Conservation (phyloP, 305 asterid species). For the Fraxinus nigra region DNA sequence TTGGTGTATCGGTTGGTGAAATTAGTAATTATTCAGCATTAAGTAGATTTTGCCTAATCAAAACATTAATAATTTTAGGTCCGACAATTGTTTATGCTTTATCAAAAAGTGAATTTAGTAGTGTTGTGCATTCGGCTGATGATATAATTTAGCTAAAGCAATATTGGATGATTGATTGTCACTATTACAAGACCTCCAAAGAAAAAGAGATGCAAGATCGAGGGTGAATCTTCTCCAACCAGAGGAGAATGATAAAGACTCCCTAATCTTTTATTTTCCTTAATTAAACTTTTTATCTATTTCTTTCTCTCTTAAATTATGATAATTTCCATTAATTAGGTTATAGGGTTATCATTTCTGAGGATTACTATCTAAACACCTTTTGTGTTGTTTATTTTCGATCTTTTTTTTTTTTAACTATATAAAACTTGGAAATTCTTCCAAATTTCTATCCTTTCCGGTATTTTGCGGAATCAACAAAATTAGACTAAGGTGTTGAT, state of each 20-base stretch:
- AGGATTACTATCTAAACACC: not conserved
- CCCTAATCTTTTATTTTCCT: not conserved
- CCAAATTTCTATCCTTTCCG: not conserved
- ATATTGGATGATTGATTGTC: not conserved
- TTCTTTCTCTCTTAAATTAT: not conserved
- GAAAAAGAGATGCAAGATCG: not conserved
- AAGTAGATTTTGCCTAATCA: not conserved
- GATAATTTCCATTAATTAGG: not conserved
- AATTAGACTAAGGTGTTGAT: not conserved
- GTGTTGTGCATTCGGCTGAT: not conserved
- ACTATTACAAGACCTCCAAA: not conserved
- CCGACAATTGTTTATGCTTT: not conserved
- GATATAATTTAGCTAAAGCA: not conserved
- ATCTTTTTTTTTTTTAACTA: not conserved
- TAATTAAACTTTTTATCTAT: not conserved
- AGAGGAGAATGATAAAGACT: not conserved
- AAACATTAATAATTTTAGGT: not conserved
- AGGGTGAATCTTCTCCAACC: not conserved
- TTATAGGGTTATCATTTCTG: not conserved
- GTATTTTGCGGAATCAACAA: not conserved
- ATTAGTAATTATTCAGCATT: not conserved
- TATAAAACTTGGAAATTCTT: not conserved
- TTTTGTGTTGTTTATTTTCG: not conserved
- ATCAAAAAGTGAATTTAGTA: not conserved
- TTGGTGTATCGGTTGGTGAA: not conserved